Evolutionary conservation across 2,329 filamentous ascomycete genomes (phyloP).

Genomic region (Metarhizium humberi): DNA sequence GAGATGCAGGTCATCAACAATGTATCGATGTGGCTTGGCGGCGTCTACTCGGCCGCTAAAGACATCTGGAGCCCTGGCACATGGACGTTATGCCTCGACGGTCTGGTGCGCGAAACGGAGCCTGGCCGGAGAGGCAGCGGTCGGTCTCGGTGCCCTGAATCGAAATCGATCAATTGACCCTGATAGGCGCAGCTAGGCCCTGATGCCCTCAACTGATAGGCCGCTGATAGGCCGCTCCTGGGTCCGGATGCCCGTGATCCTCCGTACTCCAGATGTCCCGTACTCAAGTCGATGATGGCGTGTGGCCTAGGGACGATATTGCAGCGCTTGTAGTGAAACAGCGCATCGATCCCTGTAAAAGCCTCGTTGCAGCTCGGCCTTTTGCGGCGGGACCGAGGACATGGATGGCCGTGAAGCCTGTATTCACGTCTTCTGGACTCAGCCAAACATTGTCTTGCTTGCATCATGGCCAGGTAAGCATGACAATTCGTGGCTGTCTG

Average conservation of each 20-base stretch:
- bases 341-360: no score
- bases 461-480: neutral
- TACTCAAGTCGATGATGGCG: neutral
- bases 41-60: neutral
- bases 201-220: no score
- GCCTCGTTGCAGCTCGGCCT: neutral
- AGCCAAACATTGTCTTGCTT: neutral
- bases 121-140: no score
- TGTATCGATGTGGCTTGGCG: neutral
- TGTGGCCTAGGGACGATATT: neutral
- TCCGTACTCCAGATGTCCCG: no score
- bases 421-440: neutral
- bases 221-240: no score
- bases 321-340: neutral
- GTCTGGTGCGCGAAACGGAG: no score
- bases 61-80: neutral
- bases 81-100: no score
- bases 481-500: slow-evolving; percentile 1
- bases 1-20: no score
- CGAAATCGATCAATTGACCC: no score
- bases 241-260: no score
- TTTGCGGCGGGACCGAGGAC: neutral
- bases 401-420: neutral
- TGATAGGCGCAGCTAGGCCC: no score
- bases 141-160: no score